These are phyloP conservation scores for Geranomyces michiganensis DNA, from an alignment of 192 early-diverging fungal species.

Conservation along the genomic window DNA sequence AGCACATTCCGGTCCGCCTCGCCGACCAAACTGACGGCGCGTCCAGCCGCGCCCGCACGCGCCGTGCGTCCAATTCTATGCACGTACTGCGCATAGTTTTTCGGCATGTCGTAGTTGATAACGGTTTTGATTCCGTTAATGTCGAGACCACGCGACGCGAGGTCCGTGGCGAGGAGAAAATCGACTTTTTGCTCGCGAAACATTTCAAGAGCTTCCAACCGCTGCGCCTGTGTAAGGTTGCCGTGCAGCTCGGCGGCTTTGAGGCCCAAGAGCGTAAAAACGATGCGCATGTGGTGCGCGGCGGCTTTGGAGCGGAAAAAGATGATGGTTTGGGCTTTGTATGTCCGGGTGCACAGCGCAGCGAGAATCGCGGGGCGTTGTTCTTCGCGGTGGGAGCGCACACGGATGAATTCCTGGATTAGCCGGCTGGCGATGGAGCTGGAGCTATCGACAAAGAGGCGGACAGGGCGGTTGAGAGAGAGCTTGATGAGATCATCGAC, in stretches of 20 bases:
- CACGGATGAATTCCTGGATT: slow-evolving; percentile 94
- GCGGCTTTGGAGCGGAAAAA: slow-evolving; percentile 95
- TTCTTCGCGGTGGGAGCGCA: slow-evolving; percentile 82
- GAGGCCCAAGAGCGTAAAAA: slow-evolving; percentile 89
- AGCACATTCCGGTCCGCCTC: slow-evolving; percentile 93
- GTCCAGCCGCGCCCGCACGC: slow-evolving; percentile 82
- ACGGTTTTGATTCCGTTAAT: slow-evolving; percentile 96
- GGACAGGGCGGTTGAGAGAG: slow-evolving; percentile 86
- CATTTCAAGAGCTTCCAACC: slow-evolving; percentile 84
- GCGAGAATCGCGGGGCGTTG: slow-evolving; percentile 84
- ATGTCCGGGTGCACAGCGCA: slow-evolving; percentile 81
- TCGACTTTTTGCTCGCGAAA: slow-evolving; percentile 87
- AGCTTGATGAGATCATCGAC: slow-evolving; percentile 91
- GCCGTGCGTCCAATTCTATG: slow-evolving; percentile 97
- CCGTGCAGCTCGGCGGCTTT: slow-evolving; percentile 93
- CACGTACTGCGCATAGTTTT: slow-evolving; percentile 87
- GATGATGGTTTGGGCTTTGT: slow-evolving; percentile 78
- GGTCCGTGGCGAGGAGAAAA: slow-evolving; percentile 92
- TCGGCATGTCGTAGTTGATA: slow-evolving; percentile 99
- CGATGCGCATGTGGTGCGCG: slow-evolving; percentile 97
- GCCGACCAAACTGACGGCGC: slow-evolving; percentile 87
- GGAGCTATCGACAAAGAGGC: slow-evolving; percentile 83
- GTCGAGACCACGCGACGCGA: slow-evolving; percentile 96
- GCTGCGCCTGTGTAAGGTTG: slow-evolving; percentile 87
- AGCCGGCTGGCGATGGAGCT: slow-evolving; percentile 78